Percentiles rank a stretch among this genome's conserved stretches.
phyloP scores from a whole-genome alignment of 1,284 basidiomycete species.

The Leccinum huronense region DNA sequence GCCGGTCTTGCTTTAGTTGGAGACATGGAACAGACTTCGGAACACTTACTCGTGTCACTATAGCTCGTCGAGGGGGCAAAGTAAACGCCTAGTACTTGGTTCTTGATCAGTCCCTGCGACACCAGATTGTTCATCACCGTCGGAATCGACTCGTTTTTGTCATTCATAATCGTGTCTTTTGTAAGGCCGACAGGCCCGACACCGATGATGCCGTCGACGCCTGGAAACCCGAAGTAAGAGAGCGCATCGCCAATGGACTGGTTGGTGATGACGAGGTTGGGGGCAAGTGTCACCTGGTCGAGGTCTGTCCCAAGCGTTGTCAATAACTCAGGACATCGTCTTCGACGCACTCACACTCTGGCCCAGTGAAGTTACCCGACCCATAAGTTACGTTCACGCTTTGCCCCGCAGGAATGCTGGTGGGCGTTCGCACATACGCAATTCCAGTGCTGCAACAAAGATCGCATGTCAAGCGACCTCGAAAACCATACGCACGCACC shows the following conservation, averaged over 20 bases:
- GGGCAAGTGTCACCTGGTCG: conserved; percentile 24
- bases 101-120: conserved; percentile 19
- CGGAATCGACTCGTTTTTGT: conserved; percentile 15
- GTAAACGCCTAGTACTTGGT: conserved; percentile 26
- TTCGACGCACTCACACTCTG: conserved; percentile 22
- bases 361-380: conserved; percentile 22
- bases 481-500: conserved; percentile 19
- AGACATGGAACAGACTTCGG: background rate
- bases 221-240: conserved; percentile 6
- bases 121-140: conserved; percentile 31
- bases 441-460: conserved; percentile 2
- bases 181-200: conserved; percentile 30
- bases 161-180: conserved; percentile 1
- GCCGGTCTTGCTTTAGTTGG: background rate
- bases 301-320: conserved; percentile 16
- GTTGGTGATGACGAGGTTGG: conserved; percentile 21
- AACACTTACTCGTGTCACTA: conserved; percentile 23
- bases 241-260: conserved; percentile 31
- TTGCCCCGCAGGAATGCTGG: conserved; percentile 28
- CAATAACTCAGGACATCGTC: background rate
- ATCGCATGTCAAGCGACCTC: background rate
- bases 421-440: conserved; percentile 25
- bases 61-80: conserved; percentile 25
- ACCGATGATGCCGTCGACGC: conserved; percentile 28
- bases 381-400: conserved; percentile 28